These are phyloP conservation scores for Emmonsiellopsis sp. DNA, from an alignment of 2,329 filamentous ascomycete genomes.

Conservation along the genomic window DNA sequence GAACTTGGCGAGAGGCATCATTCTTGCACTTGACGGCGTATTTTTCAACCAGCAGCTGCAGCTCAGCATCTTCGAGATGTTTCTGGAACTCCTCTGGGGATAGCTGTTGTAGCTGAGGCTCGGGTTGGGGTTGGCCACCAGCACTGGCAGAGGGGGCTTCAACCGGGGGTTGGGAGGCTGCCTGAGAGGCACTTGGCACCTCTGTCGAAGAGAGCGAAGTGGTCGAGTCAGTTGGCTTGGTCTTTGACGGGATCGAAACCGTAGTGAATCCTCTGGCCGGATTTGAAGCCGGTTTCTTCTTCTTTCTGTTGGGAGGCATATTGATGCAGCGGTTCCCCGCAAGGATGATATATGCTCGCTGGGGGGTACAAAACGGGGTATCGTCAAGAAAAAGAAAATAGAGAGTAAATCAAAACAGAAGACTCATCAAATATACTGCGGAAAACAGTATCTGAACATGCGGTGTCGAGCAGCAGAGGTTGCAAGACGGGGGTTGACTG, in stretches of 20 bases:
- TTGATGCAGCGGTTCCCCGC: not conserved
- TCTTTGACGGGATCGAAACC: conserved; percentile 79
- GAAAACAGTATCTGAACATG: not conserved
- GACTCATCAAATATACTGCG: not conserved
- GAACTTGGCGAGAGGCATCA: conserved; percentile 67
- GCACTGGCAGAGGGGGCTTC: not conserved
- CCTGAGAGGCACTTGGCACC: conserved; percentile 17
- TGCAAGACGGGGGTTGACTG: not conserved
- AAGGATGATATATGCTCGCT: not conserved
- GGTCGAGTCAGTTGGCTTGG: conserved; percentile 43
- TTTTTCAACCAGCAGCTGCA: conserved; percentile 82
- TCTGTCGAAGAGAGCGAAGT: conserved; percentile 1
- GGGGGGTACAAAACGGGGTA: not conserved
- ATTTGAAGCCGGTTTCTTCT: conserved; percentile 82
- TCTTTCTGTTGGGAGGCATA: conserved; percentile 30
- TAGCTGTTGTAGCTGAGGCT: conserved; percentile 23
- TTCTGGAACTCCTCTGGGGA: conserved; percentile 83
- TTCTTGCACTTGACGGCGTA: conserved; percentile 67
- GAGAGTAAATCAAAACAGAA: conserved; percentile 1
- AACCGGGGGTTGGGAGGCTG: conserved; percentile 13
- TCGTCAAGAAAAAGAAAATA: not conserved
- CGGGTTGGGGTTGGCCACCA: not conserved
- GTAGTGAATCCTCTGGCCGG: conserved; percentile 90
- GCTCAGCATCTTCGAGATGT: conserved; percentile 80
- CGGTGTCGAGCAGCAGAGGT: not conserved